Conservation (phyloP, 2,329 filamentous ascomycete species). For the Fusarium virguliforme region DNA sequence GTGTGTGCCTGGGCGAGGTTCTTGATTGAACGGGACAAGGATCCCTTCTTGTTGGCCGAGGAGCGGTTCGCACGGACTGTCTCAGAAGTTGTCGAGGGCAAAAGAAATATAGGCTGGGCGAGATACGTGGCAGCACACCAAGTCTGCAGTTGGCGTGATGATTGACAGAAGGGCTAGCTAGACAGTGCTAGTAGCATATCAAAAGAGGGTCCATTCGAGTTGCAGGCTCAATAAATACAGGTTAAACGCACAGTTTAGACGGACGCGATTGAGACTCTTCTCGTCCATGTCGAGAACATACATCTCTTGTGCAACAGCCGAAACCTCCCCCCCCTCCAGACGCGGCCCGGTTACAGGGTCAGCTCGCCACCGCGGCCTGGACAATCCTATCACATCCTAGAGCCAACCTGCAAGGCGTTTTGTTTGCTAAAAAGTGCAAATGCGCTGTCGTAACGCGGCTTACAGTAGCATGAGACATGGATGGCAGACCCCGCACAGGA, state of each 20-base stretch:
- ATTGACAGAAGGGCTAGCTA: neutral
- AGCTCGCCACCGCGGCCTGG: neutral
- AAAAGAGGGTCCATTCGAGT: neutral
- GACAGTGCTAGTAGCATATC: neutral
- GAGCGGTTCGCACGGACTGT: constrained; percentile 7
- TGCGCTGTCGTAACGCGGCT: neutral
- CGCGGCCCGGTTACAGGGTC: neutral
- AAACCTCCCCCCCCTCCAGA: neutral
- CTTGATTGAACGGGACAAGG: neutral
- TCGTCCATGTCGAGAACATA: no score
- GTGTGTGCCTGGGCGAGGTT: neutral
- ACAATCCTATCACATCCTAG: neutral
- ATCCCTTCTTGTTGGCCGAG: neutral
- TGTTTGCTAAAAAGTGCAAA: constrained; percentile 2
- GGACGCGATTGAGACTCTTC: no score
- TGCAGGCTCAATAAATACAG: neutral
- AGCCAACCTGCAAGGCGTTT: constrained; percentile 4
- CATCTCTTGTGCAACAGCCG: neutral
- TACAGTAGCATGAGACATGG: neutral
- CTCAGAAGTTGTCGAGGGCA: neutral
- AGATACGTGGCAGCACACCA: constrained; percentile 5
- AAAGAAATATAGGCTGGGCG: neutral
- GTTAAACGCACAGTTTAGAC: no score
- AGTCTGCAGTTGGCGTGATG: neutral
- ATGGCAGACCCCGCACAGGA: constrained; percentile 1